Conservation (phyloP, 2,329 filamentous ascomycete genomes). For the Penicillium hesseltinei region DNA sequence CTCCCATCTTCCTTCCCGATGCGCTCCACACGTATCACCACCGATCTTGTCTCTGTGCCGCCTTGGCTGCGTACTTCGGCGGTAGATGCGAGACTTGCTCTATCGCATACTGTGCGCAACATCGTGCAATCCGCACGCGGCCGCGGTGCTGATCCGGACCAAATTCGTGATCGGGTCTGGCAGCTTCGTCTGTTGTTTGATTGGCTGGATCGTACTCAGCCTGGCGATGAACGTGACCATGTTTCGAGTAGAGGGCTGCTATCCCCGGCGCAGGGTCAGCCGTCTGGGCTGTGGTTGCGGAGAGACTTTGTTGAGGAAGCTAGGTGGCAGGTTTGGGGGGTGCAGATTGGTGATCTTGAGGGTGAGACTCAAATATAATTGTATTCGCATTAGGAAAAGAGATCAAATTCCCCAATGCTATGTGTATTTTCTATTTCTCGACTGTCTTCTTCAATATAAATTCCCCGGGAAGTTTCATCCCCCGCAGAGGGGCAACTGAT, state of each 20-base stretch:
- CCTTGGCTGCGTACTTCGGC: conserved; percentile 57
- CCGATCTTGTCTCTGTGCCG: conserved; percentile 46
- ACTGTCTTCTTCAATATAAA: background rate
- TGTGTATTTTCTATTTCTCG: background rate
- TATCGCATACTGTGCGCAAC: conserved; percentile 52
- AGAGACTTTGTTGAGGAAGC: conserved; percentile 42
- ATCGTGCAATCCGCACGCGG: conserved; percentile 33
- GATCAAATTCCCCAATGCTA: background rate
- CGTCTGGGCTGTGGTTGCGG: conserved; percentile 38
- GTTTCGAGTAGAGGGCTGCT: background rate
- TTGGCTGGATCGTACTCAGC: conserved; percentile 56
- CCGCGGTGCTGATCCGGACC: conserved; percentile 39
- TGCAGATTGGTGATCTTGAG: conserved; percentile 32
- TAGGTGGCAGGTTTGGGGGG: conserved; percentile 44
- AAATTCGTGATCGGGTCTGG: conserved; percentile 58
- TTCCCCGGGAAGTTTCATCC: background rate
- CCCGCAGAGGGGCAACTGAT: background rate
- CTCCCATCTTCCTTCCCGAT: conserved; percentile 48
- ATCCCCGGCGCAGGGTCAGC: conserved; percentile 5
- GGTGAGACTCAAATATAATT: background rate
- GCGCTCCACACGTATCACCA: conserved; percentile 23
- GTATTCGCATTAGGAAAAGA: background rate
- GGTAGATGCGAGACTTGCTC: conserved; percentile 69
- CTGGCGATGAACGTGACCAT: conserved; percentile 10
- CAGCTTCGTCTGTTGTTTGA: conserved; percentile 64